Conservation (phyloP, 371 early-diverging fungal species). For the Rhizopus sp. region DNA sequence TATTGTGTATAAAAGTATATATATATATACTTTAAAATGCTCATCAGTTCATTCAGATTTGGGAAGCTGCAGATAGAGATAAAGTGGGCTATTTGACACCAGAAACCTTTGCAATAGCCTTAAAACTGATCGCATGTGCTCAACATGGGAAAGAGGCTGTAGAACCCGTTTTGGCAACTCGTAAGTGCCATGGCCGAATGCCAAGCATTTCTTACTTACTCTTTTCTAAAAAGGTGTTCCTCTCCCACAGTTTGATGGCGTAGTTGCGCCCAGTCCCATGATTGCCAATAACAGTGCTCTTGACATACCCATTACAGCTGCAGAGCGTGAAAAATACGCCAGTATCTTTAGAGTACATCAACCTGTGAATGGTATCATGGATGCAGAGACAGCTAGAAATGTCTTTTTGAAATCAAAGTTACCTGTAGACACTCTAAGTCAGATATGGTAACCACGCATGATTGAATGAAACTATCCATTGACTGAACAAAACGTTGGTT, state of each 20-base stretch:
- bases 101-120: constrained; percentile 73
- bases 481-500: constrained; percentile 2
- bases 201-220: background rate
- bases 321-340: constrained; percentile 47
- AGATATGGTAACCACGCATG: constrained; percentile 54
- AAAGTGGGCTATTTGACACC: constrained; percentile 72
- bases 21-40: background rate
- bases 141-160: constrained; percentile 70
- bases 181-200: constrained; percentile 21
- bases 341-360: constrained; percentile 46
- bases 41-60: constrained; percentile 59
- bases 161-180: constrained; percentile 37
- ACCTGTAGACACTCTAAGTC: constrained; percentile 40
- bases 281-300: constrained; percentile 15
- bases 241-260: constrained; percentile 61
- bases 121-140: constrained; percentile 85
- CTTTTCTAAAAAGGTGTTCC: constrained; percentile 36
- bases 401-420: constrained; percentile 51
- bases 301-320: constrained; percentile 22
- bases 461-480: constrained; percentile 7
- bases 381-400: constrained; percentile 39
- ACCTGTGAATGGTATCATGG: constrained; percentile 39
- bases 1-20: constrained; percentile 26
- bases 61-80: constrained; percentile 79
- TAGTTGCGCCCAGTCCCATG: constrained; percentile 24